Evolutionary conservation across 2,329 filamentous ascomycete genomes (phyloP), one percentile per base, ranked within the genome.

Genomic region (Penicillium sp.): DNA sequence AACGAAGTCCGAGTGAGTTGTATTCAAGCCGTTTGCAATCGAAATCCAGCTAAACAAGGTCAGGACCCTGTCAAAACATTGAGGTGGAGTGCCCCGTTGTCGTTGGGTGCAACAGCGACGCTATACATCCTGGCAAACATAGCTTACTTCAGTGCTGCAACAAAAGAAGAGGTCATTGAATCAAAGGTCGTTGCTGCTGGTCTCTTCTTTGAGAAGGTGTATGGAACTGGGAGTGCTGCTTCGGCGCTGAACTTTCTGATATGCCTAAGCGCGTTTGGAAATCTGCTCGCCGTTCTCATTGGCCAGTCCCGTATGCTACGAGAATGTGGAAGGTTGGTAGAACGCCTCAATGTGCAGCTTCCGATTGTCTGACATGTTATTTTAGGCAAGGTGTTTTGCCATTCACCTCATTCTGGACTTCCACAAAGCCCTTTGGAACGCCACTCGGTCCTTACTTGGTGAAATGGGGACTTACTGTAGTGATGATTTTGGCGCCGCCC

Each of bases 401-500:
- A 0, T 86, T 69, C n/a, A 78, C 84, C 1, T 68, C 69, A 1
- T 83, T 87, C 56, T 88, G 85, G 84, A 83, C 82, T 0, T 84
- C 81, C 0, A 87, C 84, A 0, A 78, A 76, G 51, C 85, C 85
- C 0, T 87, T 87, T 53, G 84, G 84, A 2, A 88, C 85, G 0
- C 84, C 85, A 0, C 62, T 86, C 0, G 84, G 83, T 0, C 83
- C 84, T 0, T 86, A 86, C 55, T 48, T 79, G 2, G 58, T 87
- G 3, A 83, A 84, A 63, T 87, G 82, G 81, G 61, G 61, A 0
- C 66, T 85, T 53, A 87, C 84, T 0, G 65, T 83, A 2, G 60
- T 87, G 42, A 84, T 87, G 80, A 86, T 87, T 34, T 64, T 83
- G 0, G 83, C 80, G 0, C 79, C 83, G 0, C 83, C 85, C 0